Base-by-base conservation (phyloP, 768 basidiomycete genomes). In the Tephrocybe sp. region DNA sequence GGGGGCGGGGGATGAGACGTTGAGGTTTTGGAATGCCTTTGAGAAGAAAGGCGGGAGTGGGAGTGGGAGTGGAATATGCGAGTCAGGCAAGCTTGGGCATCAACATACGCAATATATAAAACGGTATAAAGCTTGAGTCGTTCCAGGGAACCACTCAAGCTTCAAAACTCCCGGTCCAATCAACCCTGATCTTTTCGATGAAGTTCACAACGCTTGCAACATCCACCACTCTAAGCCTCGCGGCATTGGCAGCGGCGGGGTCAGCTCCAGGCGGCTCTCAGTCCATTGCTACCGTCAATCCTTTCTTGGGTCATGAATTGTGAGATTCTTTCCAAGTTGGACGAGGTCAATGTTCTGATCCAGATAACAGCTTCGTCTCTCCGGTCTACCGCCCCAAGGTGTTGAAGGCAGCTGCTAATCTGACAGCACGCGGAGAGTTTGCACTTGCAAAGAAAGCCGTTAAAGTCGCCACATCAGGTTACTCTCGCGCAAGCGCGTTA, bases 11-110 rank as follows among this genome's bases (percentile, higher is more conserved):
- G 95, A 99, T 65, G 95, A 98, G 71, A 99, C 95, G 3, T 70
- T 99, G 45, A 70, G 94, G 54, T 98, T 98, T 68, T 98, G 95
- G 95, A 95, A 93, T 65, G 94, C 93, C 0, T 97, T 99, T 61
- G 29, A 30, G 29, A 30, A 12, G 29, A 12, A 12, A 6, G 29
- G n/a, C n/a, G n/a, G n/a, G n/a, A n/a, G n/a, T n/a, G n/a, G n/a
- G n/a, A n/a, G n/a, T n/a, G n/a, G n/a, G n/a, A n/a, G 29, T 30
- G 29, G 29, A 12, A 30, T 6, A 6, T 6, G 29, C 7, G 29
- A 12, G 29, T 30, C 29, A 30, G 29, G 29, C n/a, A n/a, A n/a
- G n/a, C n/a, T n/a, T n/a, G n/a, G n/a, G n/a, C n/a, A n/a, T n/a
- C n/a, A n/a, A n/a, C n/a, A n/a, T n/a, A n/a, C n/a, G n/a, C n/a